These are phyloP conservation scores for Ophiocordyceps camponoti-floridani DNA, from an alignment of 2,329 filamentous ascomycete species.

Conservation along the genomic window DNA sequence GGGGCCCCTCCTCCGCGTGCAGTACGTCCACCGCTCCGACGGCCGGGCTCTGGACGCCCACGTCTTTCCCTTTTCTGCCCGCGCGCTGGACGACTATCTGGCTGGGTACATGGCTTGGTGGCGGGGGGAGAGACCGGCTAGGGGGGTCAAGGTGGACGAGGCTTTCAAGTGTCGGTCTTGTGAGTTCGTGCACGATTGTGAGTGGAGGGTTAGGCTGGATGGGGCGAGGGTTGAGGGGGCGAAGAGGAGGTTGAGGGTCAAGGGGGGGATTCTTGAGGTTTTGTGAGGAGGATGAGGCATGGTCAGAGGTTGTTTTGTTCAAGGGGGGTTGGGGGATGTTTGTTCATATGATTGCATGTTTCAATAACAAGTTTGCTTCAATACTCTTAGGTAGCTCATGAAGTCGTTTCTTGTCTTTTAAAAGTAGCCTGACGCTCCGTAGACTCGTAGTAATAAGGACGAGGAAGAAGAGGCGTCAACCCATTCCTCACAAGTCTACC, in stretches of 20 bases:
- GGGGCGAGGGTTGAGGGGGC: constrained; percentile 22
- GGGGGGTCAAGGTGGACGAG: constrained; percentile 66
- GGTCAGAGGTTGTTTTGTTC: constrained; percentile 4
- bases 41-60: constrained; percentile 35
- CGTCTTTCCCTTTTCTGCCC: constrained; percentile 48
- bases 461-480: too few species aligned
- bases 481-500: too few species aligned
- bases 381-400: too few species aligned
- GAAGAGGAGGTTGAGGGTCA: neutral
- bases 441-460: too few species aligned
- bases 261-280: too few species aligned
- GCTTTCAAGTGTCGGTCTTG: constrained; percentile 77
- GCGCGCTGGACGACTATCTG: constrained; percentile 48
- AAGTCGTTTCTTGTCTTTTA: too few species aligned
- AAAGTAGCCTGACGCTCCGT: too few species aligned
- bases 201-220: constrained; percentile 58
- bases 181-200: constrained; percentile 64
- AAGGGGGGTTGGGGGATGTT: too few species aligned
- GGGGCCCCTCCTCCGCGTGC: constrained; percentile 31
- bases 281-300: neutral
- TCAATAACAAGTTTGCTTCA: too few species aligned
- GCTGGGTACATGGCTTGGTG: constrained; percentile 67
- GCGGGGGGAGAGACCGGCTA: constrained; percentile 54
- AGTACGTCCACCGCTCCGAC: constrained; percentile 33
- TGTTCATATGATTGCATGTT: too few species aligned